These are phyloP conservation scores for Tetratostichococcus sp. DNA, from an alignment of 139 green algal genomes.

Conservation along the genomic window DNA sequence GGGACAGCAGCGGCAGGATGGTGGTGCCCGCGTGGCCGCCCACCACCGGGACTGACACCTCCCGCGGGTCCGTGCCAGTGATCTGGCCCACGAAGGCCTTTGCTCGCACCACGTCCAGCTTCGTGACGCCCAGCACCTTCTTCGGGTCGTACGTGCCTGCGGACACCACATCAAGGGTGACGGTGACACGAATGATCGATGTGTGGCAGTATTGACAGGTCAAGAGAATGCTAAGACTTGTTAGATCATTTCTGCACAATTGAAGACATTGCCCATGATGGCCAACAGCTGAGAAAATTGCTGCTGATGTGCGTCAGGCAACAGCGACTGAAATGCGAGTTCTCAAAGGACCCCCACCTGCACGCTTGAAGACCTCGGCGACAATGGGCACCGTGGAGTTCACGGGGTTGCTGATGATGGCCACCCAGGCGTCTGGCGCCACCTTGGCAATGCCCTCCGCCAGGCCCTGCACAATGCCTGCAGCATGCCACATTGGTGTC, in stretches of 20 bases:
- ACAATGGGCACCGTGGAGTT: constrained; percentile 99
- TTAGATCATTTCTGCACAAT: constrained; percentile 21
- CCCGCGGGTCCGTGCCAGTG: constrained; percentile 56
- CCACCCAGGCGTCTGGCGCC: constrained; percentile 75
- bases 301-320: no score
- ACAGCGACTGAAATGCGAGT: no score
- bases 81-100: constrained; percentile 85
- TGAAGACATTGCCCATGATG: constrained; percentile 91
- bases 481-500: neutral
- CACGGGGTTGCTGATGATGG: constrained; percentile 98
- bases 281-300: constrained; percentile 99
- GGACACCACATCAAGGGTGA: neutral
- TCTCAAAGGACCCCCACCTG: no score
- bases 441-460: constrained; percentile 58
- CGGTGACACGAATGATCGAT: no score
- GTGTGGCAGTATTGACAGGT: no score
- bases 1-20: constrained; percentile 92
- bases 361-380: constrained; percentile 77
- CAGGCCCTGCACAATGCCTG: constrained; percentile 74
- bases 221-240: no score
- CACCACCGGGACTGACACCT: constrained; percentile 90
- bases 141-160: constrained; percentile 78
- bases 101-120: constrained; percentile 88
- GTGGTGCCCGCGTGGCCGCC: constrained; percentile 90
- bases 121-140: constrained; percentile 92